Evolutionary conservation across 176 grass and related monocot species (phyloP).

Genomic region (Phoenix dactylifera): DNA sequence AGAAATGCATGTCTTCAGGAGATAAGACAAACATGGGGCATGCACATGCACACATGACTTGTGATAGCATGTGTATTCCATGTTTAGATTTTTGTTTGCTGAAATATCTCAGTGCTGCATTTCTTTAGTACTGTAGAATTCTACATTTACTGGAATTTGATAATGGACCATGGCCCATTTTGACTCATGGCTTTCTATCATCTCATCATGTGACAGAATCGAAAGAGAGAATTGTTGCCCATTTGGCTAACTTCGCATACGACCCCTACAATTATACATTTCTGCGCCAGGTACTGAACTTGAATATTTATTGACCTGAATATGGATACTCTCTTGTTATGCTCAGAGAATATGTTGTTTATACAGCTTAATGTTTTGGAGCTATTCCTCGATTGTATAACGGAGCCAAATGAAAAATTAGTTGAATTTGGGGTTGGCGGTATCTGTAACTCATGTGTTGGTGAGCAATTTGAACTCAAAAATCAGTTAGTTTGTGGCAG

Average conservation of each 20-base stretch:
- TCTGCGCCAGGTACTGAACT: slow-evolving; percentile 50
- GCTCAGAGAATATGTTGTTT: neutral
- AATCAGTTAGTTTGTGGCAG: no score
- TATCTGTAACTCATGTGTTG: slow-evolving; percentile 71
- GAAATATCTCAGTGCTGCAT: neutral
- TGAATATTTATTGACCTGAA: neutral
- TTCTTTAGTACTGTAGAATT: neutral
- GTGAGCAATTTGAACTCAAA: slow-evolving; percentile 22
- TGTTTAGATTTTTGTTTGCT: no score
- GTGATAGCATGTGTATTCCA: no score
- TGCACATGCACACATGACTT: no score
- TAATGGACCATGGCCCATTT: neutral
- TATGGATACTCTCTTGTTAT: neutral
- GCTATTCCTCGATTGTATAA: slow-evolving; percentile 91
- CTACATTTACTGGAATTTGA: neutral
- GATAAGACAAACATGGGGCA: no score
- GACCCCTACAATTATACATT: slow-evolving; percentile 84
- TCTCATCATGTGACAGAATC: slow-evolving; percentile 32
- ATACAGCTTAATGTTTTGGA: slow-evolving; percentile 79
- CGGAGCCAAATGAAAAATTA: slow-evolving; percentile 84
- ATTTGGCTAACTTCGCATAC: slow-evolving; percentile 80
- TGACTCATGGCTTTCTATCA: neutral
- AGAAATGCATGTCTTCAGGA: no score
- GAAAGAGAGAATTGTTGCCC: slow-evolving; percentile 81
- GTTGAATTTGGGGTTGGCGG: slow-evolving; percentile 72